phyloP scores from a whole-genome alignment of 768 basidiomycete species.

The Phanerochaete carnosa region DNA sequence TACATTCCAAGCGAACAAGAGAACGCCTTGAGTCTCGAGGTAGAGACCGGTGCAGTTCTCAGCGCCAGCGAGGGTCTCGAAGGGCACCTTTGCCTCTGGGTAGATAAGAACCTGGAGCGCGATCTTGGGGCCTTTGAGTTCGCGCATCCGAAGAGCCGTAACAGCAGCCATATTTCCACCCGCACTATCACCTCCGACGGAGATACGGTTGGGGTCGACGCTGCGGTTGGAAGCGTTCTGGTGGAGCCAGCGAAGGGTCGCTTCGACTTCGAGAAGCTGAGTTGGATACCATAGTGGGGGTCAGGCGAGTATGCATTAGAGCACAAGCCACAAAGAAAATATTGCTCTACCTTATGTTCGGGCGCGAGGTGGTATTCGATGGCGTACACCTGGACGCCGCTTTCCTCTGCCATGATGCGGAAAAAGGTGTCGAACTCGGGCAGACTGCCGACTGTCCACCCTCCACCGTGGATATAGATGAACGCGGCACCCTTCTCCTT shows the following conservation, averaged over 20 bases:
- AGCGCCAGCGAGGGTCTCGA: conserved; percentile 8
- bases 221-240: conserved; percentile 4
- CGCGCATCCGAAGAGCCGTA: conserved; percentile 4
- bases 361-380: conserved; percentile 13
- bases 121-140: background rate
- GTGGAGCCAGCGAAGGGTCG: conserved; percentile 8
- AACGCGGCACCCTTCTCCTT: conserved; percentile 6
- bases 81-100: conserved; percentile 10
- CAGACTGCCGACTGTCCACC: background rate
- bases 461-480: conserved; percentile 14
- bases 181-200: conserved; percentile 13
- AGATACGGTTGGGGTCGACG: conserved; percentile 10
- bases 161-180: conserved; percentile 15
- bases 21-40: conserved; percentile 11
- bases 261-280: conserved; percentile 13
- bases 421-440: conserved; percentile 14
- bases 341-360: background rate
- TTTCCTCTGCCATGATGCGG: conserved; percentile 12
- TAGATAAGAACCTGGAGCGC: conserved; percentile 8
- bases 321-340: background rate
- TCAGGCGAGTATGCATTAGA: background rate
- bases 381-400: conserved; percentile 14
- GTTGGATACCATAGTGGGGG: conserved; percentile 2
- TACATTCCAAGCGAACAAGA: conserved; percentile 10
- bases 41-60: conserved; percentile 14